Evolutionary conservation across 2,329 filamentous ascomycete genomes (phyloP).

Genomic region (Aschersonia sp.): DNA sequence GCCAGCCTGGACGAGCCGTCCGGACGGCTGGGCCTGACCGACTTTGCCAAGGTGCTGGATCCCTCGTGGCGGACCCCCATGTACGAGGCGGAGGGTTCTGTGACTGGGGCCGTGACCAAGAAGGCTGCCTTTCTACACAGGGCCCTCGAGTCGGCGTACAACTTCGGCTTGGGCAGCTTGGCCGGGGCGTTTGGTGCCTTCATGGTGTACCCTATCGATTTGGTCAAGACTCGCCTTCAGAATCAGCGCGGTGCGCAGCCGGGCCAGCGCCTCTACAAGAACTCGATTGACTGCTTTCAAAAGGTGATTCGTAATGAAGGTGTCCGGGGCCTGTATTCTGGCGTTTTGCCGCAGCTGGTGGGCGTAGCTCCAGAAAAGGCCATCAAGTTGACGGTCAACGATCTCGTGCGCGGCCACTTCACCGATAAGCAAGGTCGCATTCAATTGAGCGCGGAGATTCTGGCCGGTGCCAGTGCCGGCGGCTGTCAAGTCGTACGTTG

Average conservation of each 20-base stretch:
- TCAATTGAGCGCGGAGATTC: constrained; percentile 52
- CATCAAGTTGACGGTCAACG: constrained; percentile 97
- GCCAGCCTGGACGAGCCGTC: constrained; percentile 83
- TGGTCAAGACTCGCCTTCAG: constrained; percentile 97
- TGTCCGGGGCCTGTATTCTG: constrained; percentile 78
- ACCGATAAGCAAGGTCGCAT: constrained; percentile 68
- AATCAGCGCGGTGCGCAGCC: constrained; percentile 79
- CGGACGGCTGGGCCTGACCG: constrained; percentile 62
- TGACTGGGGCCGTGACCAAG: constrained; percentile 15
- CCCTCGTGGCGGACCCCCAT: constrained; percentile 66
- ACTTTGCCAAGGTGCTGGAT: constrained; percentile 93
- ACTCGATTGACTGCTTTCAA: constrained; percentile 86
- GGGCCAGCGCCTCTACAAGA: constrained; percentile 86
- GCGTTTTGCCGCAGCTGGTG: constrained; percentile 85
- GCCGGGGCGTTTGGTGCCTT: constrained; percentile 97
- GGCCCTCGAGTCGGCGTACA: constrained; percentile 58
- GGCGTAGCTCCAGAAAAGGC: constrained; percentile 99
- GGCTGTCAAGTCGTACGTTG: constrained; percentile 84
- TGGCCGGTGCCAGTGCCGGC: constrained; percentile 82
- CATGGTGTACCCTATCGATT: constrained; percentile 97
- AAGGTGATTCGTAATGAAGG: constrained; percentile 94
- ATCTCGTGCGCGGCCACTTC: constrained; percentile 66
- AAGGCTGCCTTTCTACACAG: constrained; percentile 36
- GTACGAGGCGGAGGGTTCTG: constrained; percentile 32
- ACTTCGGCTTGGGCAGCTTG: constrained; percentile 77